phyloP scores from a whole-genome alignment of 352 stramenopile genomes.

The Blastocystis sp. region DNA sequence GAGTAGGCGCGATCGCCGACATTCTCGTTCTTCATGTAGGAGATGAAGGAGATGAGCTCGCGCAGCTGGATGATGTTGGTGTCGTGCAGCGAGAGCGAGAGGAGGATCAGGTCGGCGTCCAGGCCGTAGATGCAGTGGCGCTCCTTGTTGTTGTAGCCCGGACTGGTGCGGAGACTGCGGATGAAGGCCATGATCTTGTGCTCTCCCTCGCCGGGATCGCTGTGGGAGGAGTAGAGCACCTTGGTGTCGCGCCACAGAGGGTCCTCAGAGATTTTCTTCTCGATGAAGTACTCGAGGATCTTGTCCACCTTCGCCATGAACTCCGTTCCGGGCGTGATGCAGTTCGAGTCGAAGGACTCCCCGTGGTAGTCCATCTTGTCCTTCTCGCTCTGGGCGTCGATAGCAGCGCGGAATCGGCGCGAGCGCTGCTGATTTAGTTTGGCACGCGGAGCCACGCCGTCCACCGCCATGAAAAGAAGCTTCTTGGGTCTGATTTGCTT shows the following conservation, averaged over 20 bases:
- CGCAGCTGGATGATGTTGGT: slow-evolving; percentile 94
- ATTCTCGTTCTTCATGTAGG: slow-evolving; percentile 40
- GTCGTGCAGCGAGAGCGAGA: slow-evolving; percentile 94
- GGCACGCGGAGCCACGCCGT: slow-evolving; percentile 93
- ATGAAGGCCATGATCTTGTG: slow-evolving; percentile 99
- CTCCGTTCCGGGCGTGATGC: slow-evolving; percentile 98
- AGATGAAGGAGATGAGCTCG: slow-evolving; percentile 92
- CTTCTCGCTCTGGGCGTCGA: slow-evolving; percentile 70
- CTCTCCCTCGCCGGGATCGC: slow-evolving; percentile 96
- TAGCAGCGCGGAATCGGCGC: slow-evolving; percentile 84
- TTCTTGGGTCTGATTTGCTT: slow-evolving; percentile 92
- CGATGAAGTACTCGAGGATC: slow-evolving; percentile 79
- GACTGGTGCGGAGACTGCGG: slow-evolving; percentile 81
- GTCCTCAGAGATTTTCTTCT: slow-evolving; percentile 89
- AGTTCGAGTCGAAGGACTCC: slow-evolving; percentile 95
- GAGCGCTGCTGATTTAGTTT: slow-evolving; percentile 99
- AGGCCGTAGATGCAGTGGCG: slow-evolving; percentile 97
- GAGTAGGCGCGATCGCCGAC: slow-evolving; percentile 11
- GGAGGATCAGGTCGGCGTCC: slow-evolving; percentile 97
- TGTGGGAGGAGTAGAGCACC: slow-evolving; percentile 91
- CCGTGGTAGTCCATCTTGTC: slow-evolving; percentile 72
- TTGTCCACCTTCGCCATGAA: slow-evolving; percentile 92
- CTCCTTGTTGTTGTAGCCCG: slow-evolving; percentile 88
- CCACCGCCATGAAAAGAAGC: slow-evolving; percentile 95
- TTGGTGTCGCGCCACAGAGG: slow-evolving; percentile 89